Evolutionary conservation across 108 stramenopile genomes (phyloP).

Genomic region (Bacterosira constricta): DNA sequence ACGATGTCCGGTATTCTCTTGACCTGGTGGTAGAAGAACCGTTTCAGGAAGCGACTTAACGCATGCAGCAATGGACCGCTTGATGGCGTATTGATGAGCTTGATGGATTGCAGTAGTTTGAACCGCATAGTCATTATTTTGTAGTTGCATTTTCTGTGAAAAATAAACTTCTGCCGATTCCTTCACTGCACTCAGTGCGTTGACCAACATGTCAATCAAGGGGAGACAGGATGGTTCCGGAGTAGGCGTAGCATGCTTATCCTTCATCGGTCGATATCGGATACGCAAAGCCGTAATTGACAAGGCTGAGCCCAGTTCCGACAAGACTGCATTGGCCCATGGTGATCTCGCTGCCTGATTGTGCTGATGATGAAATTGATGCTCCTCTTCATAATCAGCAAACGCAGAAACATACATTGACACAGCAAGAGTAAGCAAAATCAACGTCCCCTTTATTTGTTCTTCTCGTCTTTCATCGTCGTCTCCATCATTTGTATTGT

Average conservation of each 20-base stretch:
- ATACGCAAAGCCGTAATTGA: conserved; percentile 62
- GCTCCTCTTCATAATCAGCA: conserved; percentile 19
- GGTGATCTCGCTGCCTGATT: conserved; percentile 7
- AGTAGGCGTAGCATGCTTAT: conserved; percentile 22
- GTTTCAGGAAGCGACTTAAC: conserved; percentile 70
- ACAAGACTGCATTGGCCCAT: conserved; percentile 47
- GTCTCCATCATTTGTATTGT: not conserved
- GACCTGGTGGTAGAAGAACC: conserved; percentile 59
- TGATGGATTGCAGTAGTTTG: conserved; percentile 8
- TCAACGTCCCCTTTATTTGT: conserved; percentile 66
- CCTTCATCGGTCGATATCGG: conserved; percentile 57
- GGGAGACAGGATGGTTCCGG: conserved; percentile 46
- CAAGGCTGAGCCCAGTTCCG: conserved; percentile 67
- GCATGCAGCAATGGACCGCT: conserved; percentile 44
- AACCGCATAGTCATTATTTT: not conserved
- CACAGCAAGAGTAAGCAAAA: conserved; percentile 53
- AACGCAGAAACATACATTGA: conserved; percentile 45
- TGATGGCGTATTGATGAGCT: conserved; percentile 20
- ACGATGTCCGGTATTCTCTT: conserved; percentile 58
- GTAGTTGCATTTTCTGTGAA: not conserved
- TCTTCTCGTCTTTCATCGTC: conserved; percentile 51
- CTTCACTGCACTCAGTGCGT: conserved; percentile 28
- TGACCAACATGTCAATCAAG: conserved; percentile 60
- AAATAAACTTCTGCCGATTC: conserved; percentile 11
- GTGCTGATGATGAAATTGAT: conserved; percentile 1